Evolutionary conservation across 169 alveolate genomes (phyloP).

Genomic region (Theileria parva): DNA sequence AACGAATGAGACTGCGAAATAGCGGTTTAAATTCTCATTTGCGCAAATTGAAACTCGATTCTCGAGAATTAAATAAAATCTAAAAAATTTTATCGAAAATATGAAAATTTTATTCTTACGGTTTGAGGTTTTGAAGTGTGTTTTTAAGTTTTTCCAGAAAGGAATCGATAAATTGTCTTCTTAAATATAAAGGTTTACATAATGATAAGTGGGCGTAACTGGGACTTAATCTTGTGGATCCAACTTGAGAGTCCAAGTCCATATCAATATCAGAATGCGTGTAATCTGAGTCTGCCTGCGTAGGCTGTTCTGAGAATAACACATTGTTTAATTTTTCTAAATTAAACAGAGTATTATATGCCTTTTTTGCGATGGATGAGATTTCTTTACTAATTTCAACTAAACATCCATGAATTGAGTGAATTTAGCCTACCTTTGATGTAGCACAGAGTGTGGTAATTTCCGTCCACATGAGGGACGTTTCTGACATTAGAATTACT

Average conservation of each 20-base stretch:
- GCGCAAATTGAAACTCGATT: slow-evolving; percentile 45
- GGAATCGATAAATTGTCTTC: slow-evolving; percentile 57
- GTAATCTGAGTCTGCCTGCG: slow-evolving; percentile 29
- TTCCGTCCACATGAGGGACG: slow-evolving; percentile 65
- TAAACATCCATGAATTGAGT: not conserved
- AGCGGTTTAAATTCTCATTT: slow-evolving; percentile 41
- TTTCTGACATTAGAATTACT: slow-evolving; percentile 5
- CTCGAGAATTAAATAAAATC: slow-evolving; percentile 58
- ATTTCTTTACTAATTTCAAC: slow-evolving; percentile 24
- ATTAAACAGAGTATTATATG: slow-evolving; percentile 22
- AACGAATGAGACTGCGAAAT: slow-evolving; percentile 59
- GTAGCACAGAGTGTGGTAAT: slow-evolving; percentile 60
- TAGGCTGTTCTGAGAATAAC: slow-evolving; percentile 4
- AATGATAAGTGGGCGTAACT: slow-evolving; percentile 45
- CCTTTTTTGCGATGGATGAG: slow-evolving; percentile 32
- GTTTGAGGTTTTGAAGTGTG: slow-evolving; percentile 18
- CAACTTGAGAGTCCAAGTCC: not conserved
- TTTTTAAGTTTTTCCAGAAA: slow-evolving; percentile 38
- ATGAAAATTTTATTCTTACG: slow-evolving; percentile 32
- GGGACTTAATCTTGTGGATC: not conserved
- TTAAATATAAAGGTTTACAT: slow-evolving; percentile 60
- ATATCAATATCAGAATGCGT: slow-evolving; percentile 11
- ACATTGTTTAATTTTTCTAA: slow-evolving; percentile 18
- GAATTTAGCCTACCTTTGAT: slow-evolving; percentile 35
- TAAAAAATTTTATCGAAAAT: not conserved